Conservation (phyloP, 371 early-diverging fungal genomes). For the Apophysomyces variabilis region DNA sequence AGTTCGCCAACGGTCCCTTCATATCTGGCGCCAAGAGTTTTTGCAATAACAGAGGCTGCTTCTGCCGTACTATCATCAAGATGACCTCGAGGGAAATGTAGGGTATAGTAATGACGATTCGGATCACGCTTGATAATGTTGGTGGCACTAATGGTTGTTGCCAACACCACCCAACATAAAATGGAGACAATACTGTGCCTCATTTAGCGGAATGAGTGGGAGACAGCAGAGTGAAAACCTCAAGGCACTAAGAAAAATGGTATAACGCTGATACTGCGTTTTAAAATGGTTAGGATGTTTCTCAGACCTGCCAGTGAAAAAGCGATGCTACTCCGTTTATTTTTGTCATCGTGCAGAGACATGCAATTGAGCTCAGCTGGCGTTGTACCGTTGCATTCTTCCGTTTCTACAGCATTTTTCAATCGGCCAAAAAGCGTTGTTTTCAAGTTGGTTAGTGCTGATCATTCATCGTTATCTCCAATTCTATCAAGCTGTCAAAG, state of each 20-base stretch:
- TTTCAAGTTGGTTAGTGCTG: too few relatives aligned
- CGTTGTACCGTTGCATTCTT: too few relatives aligned
- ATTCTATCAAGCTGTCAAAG: too few relatives aligned
- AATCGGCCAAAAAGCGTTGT: too few relatives aligned
- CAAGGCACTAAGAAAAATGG: background rate
- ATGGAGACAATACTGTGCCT: background rate
- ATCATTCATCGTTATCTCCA: too few relatives aligned
- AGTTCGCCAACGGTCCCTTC: conserved; percentile 70
- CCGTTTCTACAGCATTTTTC: too few relatives aligned
- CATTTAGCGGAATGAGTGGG: background rate
- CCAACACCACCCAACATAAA: background rate
- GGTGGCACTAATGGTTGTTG: background rate
- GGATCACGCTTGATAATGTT: conserved; percentile 23
- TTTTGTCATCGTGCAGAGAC: background rate
- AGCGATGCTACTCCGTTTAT: background rate
- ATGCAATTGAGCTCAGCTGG: too few relatives aligned
- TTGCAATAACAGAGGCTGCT: conserved; percentile 35
- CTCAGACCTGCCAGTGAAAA: background rate
- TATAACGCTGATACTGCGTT: conserved; percentile 2
- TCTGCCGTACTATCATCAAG: conserved; percentile 12
- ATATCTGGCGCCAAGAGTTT: conserved; percentile 44
- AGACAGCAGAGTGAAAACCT: background rate
- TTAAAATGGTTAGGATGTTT: background rate
- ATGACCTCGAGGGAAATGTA: conserved; percentile 35
- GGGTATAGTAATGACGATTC: conserved; percentile 49